Evolutionary conservation across 768 basidiomycete species (phyloP).

Genomic region (Coprinopsis cinerea): DNA sequence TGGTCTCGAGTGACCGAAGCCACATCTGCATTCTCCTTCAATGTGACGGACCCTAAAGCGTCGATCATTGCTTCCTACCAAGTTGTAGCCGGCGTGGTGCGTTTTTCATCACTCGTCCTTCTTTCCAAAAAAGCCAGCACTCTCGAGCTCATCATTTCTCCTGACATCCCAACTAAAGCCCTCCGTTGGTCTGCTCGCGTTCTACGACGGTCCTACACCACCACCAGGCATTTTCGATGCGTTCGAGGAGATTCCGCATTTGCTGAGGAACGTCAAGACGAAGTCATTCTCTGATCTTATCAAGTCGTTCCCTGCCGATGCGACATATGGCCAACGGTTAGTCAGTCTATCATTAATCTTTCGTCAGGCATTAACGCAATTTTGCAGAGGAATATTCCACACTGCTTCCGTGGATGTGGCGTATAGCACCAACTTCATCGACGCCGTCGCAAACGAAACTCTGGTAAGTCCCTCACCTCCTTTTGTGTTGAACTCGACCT

Average conservation of each 20-base stretch:
- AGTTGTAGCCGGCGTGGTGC: constrained; percentile 28
- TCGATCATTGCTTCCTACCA: constrained; percentile 42
- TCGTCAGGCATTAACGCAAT: background rate
- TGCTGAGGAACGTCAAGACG: constrained; percentile 33
- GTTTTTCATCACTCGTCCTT: constrained; percentile 3
- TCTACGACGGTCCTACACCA: constrained; percentile 52
- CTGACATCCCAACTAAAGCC: background rate
- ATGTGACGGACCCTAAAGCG: constrained; percentile 48
- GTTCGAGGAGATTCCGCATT: constrained; percentile 37
- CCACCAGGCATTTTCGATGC: constrained; percentile 47
- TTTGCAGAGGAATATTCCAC: constrained; percentile 28
- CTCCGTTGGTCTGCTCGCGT: constrained; percentile 33
- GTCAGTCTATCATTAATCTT: background rate
- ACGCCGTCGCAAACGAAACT: constrained; percentile 41
- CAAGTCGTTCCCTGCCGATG: constrained; percentile 27
- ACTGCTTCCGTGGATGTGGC: constrained; percentile 36
- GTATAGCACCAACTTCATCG: constrained; percentile 30
- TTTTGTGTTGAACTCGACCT: background rate
- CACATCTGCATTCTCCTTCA: constrained; percentile 32
- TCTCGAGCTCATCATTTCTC: background rate
- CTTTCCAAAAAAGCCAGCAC: background rate
- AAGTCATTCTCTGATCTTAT: constrained; percentile 38
- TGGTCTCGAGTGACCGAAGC: constrained; percentile 28
- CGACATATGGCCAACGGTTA: constrained; percentile 23
- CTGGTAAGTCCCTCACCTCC: constrained; percentile 12